Percentiles rank a stretch among this genome's conserved stretches.
These are phyloP conservation scores for Cenchrus purpureus DNA, from an alignment of 176 grass and related monocot genomes.

Conservation along the genomic window DNA sequence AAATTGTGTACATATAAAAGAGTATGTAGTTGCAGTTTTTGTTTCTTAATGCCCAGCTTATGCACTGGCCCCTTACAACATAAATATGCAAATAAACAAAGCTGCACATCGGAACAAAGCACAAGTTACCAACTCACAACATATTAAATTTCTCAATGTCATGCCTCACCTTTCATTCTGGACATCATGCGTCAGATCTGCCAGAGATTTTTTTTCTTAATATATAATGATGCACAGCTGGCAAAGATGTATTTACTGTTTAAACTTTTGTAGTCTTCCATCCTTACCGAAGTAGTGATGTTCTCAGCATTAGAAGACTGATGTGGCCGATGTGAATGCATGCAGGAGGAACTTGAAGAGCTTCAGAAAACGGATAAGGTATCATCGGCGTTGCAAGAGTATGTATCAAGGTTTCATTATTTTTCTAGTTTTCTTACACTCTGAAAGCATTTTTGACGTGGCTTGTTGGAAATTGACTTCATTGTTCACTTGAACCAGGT, in stretches of 20 bases:
- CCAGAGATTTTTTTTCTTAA: neutral
- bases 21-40: neutral
- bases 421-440: slow-evolving; percentile 7
- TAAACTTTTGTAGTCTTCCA: neutral
- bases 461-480: slow-evolving; percentile 16
- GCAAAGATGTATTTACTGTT: neutral
- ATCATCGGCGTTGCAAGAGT: slow-evolving; percentile 72
- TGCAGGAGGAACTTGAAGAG: slow-evolving; percentile 81
- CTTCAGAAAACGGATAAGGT: slow-evolving; percentile 72
- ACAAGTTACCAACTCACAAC: neutral
- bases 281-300: neutral
- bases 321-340: neutral
- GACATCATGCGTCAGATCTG: neutral
- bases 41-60: neutral
- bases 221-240: neutral
- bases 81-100: neutral
- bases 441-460: neutral
- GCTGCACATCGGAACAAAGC: neutral
- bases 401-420: slow-evolving; percentile 32
- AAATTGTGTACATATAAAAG: neutral
- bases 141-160: slow-evolving; percentile 15
- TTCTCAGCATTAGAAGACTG: neutral
- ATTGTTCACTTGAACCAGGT: slow-evolving; percentile 51
- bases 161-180: neutral
- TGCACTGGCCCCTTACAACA: neutral